phyloP scores from a whole-genome alignment of 495 filamentous ascomycete species.

The Astrothelium subdiscretum region DNA sequence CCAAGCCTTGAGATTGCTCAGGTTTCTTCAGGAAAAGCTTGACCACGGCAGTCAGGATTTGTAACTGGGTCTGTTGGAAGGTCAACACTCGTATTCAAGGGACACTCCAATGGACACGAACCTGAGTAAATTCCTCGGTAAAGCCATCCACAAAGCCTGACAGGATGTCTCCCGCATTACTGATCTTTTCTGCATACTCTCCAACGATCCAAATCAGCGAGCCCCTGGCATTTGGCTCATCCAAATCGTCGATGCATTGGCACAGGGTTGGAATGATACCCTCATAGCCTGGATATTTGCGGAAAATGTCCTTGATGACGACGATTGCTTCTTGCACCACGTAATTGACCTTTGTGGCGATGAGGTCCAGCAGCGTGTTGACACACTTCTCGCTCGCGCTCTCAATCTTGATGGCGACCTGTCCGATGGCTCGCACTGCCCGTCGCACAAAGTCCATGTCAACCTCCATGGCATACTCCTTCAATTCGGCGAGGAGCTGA shows the following conservation, averaged over 20 bases:
- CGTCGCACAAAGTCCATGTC: conserved; percentile 98
- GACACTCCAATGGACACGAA: conserved; percentile 24
- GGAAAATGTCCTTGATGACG: conserved; percentile 96
- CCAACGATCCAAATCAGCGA: conserved; percentile 98
- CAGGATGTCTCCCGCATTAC: conserved; percentile 85
- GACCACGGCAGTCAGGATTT: conserved; percentile 91
- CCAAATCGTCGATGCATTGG: conserved; percentile 91
- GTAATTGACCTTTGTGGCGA: conserved; percentile 96
- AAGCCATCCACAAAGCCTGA: conserved; percentile 81
- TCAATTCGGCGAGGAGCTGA: conserved; percentile 84
- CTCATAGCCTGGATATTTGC: conserved; percentile 95
- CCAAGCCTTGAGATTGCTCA: conserved; percentile 72
- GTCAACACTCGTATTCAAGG: conserved; percentile 13
- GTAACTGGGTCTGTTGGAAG: conserved; percentile 62
- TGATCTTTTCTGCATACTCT: conserved; percentile 98
- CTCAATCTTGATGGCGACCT: conserved; percentile 97
- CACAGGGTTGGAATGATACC: conserved; percentile 94
- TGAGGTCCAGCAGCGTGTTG: conserved; percentile 83
- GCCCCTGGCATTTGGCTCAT: conserved; percentile 84
- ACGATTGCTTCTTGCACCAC: conserved; percentile 97
- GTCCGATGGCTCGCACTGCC: conserved; percentile 89
- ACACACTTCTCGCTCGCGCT: conserved; percentile 87
- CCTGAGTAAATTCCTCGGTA: conserved; percentile 83
- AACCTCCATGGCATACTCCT: conserved; percentile 94
- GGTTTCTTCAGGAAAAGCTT: conserved; percentile 97